Evolutionary conservation across 345 rosid genomes (phyloP).

Genomic region (Ceriops tagal): DNA sequence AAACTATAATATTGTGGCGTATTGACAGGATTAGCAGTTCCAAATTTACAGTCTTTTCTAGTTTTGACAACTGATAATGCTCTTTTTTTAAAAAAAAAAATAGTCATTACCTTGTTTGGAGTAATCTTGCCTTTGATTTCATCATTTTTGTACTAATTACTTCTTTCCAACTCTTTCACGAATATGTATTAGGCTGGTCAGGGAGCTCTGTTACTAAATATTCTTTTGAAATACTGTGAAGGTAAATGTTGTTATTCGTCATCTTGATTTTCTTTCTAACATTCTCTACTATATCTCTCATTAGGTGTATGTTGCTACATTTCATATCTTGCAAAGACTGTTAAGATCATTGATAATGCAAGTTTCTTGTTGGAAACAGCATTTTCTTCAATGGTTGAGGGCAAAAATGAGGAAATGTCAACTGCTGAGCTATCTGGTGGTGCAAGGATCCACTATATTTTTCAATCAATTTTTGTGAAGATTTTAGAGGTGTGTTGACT

Average conservation of each 20-base stretch:
- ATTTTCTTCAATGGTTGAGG: constrained; percentile 82
- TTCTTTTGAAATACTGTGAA: constrained; percentile 87
- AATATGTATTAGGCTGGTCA: constrained; percentile 67
- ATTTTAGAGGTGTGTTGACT: constrained; percentile 62
- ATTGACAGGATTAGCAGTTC: neutral
- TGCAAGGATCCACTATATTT: constrained; percentile 86
- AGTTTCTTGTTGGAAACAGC: constrained; percentile 49
- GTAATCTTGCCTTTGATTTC: constrained; percentile 4
- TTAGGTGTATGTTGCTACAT: neutral
- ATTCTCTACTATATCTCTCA: neutral
- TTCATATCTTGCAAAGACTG: neutral
- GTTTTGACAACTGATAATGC: neutral
- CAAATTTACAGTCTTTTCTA: neutral
- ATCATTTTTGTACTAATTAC: constrained; percentile 16
- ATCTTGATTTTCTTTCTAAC: constrained; percentile 1
- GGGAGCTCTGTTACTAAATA: constrained; percentile 90
- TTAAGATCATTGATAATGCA: constrained; percentile 8
- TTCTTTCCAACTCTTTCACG: constrained; percentile 14
- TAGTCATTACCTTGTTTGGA: neutral
- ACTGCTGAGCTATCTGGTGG: constrained; percentile 94
- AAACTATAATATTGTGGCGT: too few relatives aligned
- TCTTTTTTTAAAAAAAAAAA: neutral
- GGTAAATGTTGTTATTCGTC: constrained; percentile 36
- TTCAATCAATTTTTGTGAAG: constrained; percentile 87
- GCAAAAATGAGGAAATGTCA: constrained; percentile 90